Base-by-base conservation (phyloP, 108 stramenopile genomes). In the Nannochloropsis salina region DNA sequence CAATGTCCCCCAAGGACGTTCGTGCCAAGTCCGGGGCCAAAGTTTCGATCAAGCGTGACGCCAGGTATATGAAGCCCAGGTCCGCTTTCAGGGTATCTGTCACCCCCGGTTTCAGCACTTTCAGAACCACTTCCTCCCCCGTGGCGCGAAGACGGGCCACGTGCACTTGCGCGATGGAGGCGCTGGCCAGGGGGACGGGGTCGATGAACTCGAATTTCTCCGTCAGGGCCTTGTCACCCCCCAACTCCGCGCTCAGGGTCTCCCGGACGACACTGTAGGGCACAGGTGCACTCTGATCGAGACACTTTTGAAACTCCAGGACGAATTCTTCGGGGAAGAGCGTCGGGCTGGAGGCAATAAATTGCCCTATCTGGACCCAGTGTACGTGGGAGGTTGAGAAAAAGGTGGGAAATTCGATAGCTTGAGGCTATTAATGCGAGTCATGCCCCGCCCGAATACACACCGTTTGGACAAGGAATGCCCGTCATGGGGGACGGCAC, bases 51-150 rank as follows among this genome's bases (percentile, higher is more conserved):
- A 96, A 82, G 11, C 93, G 90, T 9, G 95, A 95, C 6, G 95
- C 92, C 80, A 96, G 92, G 92, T 93, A 95, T 15, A 98, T 92
- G 87, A 98, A 98, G 44, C 93, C 94, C 20, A 98, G 91, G 86
- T 98, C 97, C 1, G 96, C 95, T 85, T 94, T 96, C 51, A 97
- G 91, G 1, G 93, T 92, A 10, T 93, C 92, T 83, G 95, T 95
- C 85, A 97, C 96, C 1, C 93, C 93, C 10, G 97, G 97, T 84
- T 97, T 97, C 88, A 94, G 96, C 12, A 98, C 96, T 90, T 98
- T 98, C 89, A 98, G 92, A 21, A 97, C 97, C 42, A 98, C 97
- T 21, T 95, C 93, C 85, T 95, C 94, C 2, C 96, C 96, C 22
- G 93, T 94, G 47, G 20, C 61, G 11, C 81, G 81, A 0, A 96